Base-by-base conservation (phyloP, 1,139 yeast species). In the Hyphopichia wangnamkhiaoensis region DNA sequence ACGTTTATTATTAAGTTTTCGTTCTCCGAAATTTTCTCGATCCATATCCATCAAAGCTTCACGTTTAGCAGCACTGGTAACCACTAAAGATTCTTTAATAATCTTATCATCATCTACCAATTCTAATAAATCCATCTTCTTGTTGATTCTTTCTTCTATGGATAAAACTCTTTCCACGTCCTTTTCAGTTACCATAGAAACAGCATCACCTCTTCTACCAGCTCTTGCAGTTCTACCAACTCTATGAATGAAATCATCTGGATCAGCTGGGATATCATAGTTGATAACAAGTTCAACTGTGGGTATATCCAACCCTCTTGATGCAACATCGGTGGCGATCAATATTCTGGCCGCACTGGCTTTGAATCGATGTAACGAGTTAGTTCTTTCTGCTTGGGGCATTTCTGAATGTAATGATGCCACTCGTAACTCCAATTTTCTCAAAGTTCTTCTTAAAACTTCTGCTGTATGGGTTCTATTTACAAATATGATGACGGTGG, bases 201-300 rank as follows among this genome's bases (percentile, higher is more conserved):
- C 60, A 4, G 77, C 65, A 39, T 67, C 70, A 49, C 78, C 78
- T 39, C 71, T 68, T 53, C 95, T 75, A 5, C 98, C 98, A 3
- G 98, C 98, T 76, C 99, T 86, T n/a, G 98, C 99, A 15, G 98
- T 93, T 80, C 99, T 89, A 75, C 99, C 99, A n/a, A 91, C 96
- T 60, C 99, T 75, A 66, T 93, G 99, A 42, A 93, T 88, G 55
- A 86, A 94, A 59, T 91, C 97, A 59, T 93, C 98, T 0, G 98
- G 91, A 59, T 93, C 97, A 4, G 95, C 90, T 4, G 98, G 98
- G 27, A 93, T 79, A 58, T 94, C 98, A 56, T 79, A 93, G 58
- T 94, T 93, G 25, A 94, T 68, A 29, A 94, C 98, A 49, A 91
- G 68, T 54, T 83, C 93, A 5, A 93, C 98, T 4, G 80, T 74